A percentile compares a stretch with the other conserved stretches of the same genome.
phyloP scores from a whole-genome alignment of 345 rosid species.

The Acer campestre region DNA sequence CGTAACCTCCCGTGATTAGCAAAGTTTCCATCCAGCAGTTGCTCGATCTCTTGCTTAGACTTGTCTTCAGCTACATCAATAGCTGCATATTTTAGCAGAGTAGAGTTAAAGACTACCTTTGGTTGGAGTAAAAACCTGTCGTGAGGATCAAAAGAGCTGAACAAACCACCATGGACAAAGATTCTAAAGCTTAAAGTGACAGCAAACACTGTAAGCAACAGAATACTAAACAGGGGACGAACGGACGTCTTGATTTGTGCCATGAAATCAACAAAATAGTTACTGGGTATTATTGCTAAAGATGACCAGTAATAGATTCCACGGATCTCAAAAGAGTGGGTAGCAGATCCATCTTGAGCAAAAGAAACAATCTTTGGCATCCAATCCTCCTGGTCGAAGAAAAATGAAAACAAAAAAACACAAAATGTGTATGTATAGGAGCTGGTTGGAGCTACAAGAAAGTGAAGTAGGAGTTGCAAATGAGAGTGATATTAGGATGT shows the following conservation, averaged over 20 bases:
- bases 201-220: slow-evolving; percentile 57
- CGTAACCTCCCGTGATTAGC: slow-evolving; percentile 48
- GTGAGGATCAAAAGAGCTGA: slow-evolving; percentile 38
- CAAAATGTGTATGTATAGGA: background rate
- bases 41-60: slow-evolving; percentile 59
- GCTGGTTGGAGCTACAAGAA: background rate
- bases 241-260: slow-evolving; percentile 69
- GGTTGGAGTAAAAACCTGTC: slow-evolving; percentile 20
- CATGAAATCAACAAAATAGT: slow-evolving; percentile 10
- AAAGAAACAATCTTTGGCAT: slow-evolving; percentile 22
- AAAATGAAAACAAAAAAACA: background rate
- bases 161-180: slow-evolving; percentile 40
- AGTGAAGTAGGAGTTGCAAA: slow-evolving; percentile 2
- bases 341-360: slow-evolving; percentile 39
- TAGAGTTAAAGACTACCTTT: slow-evolving; percentile 53
- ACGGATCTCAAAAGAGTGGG: slow-evolving; percentile 23
- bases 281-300: slow-evolving; percentile 24
- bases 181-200: slow-evolving; percentile 56
- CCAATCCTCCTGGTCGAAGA: background rate
- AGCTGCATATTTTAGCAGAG: slow-evolving; percentile 70
- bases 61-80: slow-evolving; percentile 59
- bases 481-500: background rate
- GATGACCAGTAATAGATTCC: slow-evolving; percentile 15
- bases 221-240: slow-evolving; percentile 59
- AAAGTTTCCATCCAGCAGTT: slow-evolving; percentile 59